These are phyloP conservation scores for Metschnikowia arizonensis DNA, from an alignment of 805 yeast species.

Conservation along the genomic window DNA sequence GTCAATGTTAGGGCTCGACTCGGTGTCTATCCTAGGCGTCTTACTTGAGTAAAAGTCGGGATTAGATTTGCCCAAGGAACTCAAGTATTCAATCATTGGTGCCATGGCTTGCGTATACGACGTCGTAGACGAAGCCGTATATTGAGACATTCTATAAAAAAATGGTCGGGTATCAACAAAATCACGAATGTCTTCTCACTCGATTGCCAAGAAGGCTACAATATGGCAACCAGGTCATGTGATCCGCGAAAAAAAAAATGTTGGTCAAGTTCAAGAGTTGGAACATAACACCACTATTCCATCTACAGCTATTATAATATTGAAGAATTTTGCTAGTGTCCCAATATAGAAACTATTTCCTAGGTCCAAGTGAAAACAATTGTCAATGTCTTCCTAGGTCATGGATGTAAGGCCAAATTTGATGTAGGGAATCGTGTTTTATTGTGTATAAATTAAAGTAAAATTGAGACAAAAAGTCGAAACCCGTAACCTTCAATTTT, in stretches of 20 bases:
- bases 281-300: neutral
- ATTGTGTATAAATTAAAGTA: too few relatives aligned
- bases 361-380: too few relatives aligned
- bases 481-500: neutral
- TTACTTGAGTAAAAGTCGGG: slow-evolving; percentile 16
- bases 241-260: neutral
- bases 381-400: too few relatives aligned
- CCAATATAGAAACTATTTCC: neutral
- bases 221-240: slow-evolving; percentile 1
- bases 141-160: slow-evolving; percentile 31
- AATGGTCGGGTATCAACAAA: neutral
- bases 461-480: too few relatives aligned
- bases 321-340: neutral
- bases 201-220: too few relatives aligned
- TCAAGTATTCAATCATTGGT: slow-evolving; percentile 53
- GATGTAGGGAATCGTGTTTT: too few relatives aligned
- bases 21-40: slow-evolving; percentile 38
- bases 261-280: neutral
- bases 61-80: slow-evolving; percentile 13
- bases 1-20: slow-evolving; percentile 24
- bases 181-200: neutral
- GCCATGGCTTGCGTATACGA: slow-evolving; percentile 79
- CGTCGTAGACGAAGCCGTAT: slow-evolving; percentile 57
- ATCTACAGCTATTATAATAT: neutral
- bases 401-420: too few relatives aligned